Evolutionary conservation across 106 monocot species (phyloP), one percentile per base, ranked within the genome.

Genomic region (Hemerocallis citrina): DNA sequence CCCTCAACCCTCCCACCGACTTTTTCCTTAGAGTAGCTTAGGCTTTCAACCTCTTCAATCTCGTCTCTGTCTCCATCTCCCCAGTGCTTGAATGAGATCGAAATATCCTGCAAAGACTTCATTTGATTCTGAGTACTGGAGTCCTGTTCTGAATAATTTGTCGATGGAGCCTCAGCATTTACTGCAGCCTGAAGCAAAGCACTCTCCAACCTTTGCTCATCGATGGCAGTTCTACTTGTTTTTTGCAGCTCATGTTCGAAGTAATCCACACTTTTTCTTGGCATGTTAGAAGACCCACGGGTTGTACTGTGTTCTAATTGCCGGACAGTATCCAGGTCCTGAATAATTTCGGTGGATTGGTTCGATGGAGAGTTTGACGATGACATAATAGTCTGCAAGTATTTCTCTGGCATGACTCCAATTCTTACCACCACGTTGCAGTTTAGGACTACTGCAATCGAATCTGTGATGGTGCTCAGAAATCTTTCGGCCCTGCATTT

Each of bases 391-490:
- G 55, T 22, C 15, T 65, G 67, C 42, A 25, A 33, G 34, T 44
- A 71, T 21, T 54, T 59, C 45, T 73, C 68, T 2, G 82, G 50
- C 9, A 69, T 35, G 54, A 82, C 31, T 40, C 73, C 77, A 7
- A 94, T 73, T 71, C 72, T 77, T 33, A 94, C 71, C 57, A 80
- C 79, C 34, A 89, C 94, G 63, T 46, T 75, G 14, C 47, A 67
- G 27, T 49, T 72, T 25, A 94, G 40, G 24, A 89, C 83, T n/a
- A 67, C 78, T 75, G 86, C 83, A n/a, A 89, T 48, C 31, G 89
- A 85, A 66, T 83, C 77, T 52, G 85, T 89, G 35, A 94, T 89
- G 68, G 82, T 89, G 66, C 77, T 83, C 32, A 83, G 59, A 51
- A 75, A 89, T 67, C 83, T 77, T 52, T 89, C 82, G 43, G 80